phyloP scores from a whole-genome alignment of 805 yeast genomes.

The Kodamaea leandrae region DNA sequence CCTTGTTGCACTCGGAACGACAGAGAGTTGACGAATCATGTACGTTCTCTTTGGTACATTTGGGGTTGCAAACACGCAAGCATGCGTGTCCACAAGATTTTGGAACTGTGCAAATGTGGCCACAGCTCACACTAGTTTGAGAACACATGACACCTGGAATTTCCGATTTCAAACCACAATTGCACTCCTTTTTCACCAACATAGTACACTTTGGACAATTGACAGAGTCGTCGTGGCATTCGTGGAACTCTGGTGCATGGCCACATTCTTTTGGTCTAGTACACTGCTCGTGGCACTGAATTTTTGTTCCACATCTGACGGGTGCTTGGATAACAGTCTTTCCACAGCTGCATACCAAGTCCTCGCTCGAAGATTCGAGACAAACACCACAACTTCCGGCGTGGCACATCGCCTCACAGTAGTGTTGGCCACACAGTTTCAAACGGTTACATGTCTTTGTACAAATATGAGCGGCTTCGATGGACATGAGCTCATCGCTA shows the following conservation, averaged over 20 bases:
- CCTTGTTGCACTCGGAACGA: slow-evolving; percentile 53
- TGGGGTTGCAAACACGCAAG: slow-evolving; percentile 57
- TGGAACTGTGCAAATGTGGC: slow-evolving; percentile 29
- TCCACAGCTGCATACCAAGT: slow-evolving; percentile 78
- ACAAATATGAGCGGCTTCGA: slow-evolving; percentile 77
- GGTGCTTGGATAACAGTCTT: slow-evolving; percentile 76
- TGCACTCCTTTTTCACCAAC: slow-evolving; percentile 53
- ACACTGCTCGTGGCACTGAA: slow-evolving; percentile 68
- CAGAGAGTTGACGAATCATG: slow-evolving; percentile 56
- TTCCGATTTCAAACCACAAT: slow-evolving; percentile 52
- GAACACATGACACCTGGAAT: slow-evolving; percentile 69
- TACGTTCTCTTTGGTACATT: slow-evolving; percentile 55
- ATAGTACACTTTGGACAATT: slow-evolving; percentile 76
- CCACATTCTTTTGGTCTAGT: slow-evolving; percentile 61
- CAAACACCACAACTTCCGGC: slow-evolving; percentile 80
- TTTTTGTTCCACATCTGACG: slow-evolving; percentile 73
- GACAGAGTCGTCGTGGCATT: slow-evolving; percentile 66
- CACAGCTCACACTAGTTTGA: slow-evolving; percentile 66
- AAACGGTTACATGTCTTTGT: slow-evolving; percentile 59
- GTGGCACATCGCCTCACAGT: slow-evolving; percentile 71
- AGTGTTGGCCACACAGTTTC: slow-evolving; percentile 60
- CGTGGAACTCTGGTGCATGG: slow-evolving; percentile 65
- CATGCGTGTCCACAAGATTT: slow-evolving; percentile 44
- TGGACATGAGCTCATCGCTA: slow-evolving; percentile 52
- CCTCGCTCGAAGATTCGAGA: slow-evolving; percentile 75